Base-by-base conservation (phyloP, 495 filamentous ascomycete species). In the Neurospora sp. region DNA sequence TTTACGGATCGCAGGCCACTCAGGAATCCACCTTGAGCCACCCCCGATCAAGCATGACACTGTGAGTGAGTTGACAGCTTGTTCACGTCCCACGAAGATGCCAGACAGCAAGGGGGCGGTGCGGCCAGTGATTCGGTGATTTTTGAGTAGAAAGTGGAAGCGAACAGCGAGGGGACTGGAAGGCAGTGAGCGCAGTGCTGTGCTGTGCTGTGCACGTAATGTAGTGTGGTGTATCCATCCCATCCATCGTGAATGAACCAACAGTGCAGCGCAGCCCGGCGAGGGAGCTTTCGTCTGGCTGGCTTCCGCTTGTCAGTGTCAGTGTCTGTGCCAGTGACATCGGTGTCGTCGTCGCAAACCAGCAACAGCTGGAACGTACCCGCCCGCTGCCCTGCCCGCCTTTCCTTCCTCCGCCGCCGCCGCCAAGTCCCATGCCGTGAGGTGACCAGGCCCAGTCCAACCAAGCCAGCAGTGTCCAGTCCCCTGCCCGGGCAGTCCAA, bases 381-480 rank as follows among this genome's bases (percentile, higher is more conserved):
- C 39, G 39, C 39, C 39, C 12, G 39, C 39, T 41, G 41, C 46
- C 46, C 9, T 42, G 75, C 78, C 75, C 77, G 76, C 73, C 76
- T 75, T 76, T 76, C 75, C 73, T 77, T 76, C 79, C 74, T 72
- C 54, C 54, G 54, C 54, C 23, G 23, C 48, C n/a, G n/a, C 54
- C 14, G 54, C 54, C 54, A 62, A 62, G 54, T 62, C 54, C 54
- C 54, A 62, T 31, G 54, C 54, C 23, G 54, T 31, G 54, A 62
- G 54, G 12, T 62, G 23, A 31, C 54, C 23, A 31, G 23, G 54
- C 54, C 54, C 54, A 62, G 54, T 62, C 54, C 54, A 62, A 31
- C 12, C 54, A 62, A 31, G 23, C 54, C 23, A 31, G 20, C 23
- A 54, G 20, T 62, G 23, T 31, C 54, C 54, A 62, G 54, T 62